Evolutionary conservation across 2,329 filamentous ascomycete genomes (phyloP).

Genomic region (Boeremia lycopersici): DNA sequence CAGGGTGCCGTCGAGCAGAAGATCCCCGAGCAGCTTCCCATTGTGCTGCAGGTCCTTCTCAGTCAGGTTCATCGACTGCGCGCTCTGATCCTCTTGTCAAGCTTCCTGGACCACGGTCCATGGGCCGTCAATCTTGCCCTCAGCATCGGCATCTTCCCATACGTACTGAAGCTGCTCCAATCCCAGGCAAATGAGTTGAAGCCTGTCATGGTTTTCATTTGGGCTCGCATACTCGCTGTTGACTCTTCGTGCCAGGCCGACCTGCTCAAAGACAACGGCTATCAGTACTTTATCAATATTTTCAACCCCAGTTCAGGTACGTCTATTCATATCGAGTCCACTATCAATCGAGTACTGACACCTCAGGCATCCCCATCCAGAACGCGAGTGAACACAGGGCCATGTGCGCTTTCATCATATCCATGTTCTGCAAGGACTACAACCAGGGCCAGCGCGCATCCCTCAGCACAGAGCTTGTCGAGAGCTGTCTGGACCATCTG

Average conservation of each 20-base stretch:
- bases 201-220: constrained; percentile 99
- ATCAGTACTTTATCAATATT: constrained; percentile 94
- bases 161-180: constrained; percentile 95
- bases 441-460: constrained; percentile 90
- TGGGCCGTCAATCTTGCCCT: constrained; percentile 99
- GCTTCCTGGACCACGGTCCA: constrained; percentile 92
- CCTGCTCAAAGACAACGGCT: constrained; percentile 94
- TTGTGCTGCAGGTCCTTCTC: constrained; percentile 92
- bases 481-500: constrained; percentile 82
- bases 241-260: constrained; percentile 93
- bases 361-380: constrained; percentile 73
- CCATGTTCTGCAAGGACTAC: constrained; percentile 96
- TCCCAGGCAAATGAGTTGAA: constrained; percentile 94
- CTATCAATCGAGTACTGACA: too few species aligned
- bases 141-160: constrained; percentile 98
- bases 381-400: constrained; percentile 95
- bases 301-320: constrained; percentile 76
- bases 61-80: constrained; percentile 94
- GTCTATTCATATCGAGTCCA: neutral
- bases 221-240: constrained; percentile 93
- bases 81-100: constrained; percentile 87
- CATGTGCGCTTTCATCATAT: constrained; percentile 98
- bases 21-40: constrained; percentile 91
- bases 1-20: constrained; percentile 84
- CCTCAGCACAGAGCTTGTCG: constrained; percentile 87